Percentiles rank a stretch among this genome's conserved stretches.
phyloP scores from a whole-genome alignment of 208 protist genomes.

The Wallacemonas sp. region DNA sequence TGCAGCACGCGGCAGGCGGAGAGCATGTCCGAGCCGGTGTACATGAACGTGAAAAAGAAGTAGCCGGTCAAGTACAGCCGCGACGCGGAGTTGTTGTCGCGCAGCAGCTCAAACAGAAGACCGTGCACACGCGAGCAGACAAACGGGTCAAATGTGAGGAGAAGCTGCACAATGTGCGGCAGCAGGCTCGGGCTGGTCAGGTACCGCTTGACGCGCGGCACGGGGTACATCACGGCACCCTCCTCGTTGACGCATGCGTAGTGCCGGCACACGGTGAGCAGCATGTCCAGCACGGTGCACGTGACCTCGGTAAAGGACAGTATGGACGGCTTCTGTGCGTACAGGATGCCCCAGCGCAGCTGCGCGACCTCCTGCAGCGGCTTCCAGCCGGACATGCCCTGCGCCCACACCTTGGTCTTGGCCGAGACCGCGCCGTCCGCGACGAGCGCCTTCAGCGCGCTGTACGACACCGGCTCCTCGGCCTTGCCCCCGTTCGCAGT shows the following conservation, averaged over 20 bases:
- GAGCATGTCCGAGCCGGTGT: slow-evolving; percentile 93
- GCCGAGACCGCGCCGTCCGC: slow-evolving; percentile 43
- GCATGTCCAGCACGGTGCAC: slow-evolving; percentile 87
- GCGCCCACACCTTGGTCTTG: slow-evolving; percentile 93
- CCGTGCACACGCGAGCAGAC: slow-evolving; percentile 81
- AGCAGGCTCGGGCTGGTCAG: slow-evolving; percentile 81
- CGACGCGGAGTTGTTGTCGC: slow-evolving; percentile 84
- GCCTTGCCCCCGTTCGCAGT: slow-evolving; percentile 29
- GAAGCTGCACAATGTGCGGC: slow-evolving; percentile 93
- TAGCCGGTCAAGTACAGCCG: slow-evolving; percentile 92
- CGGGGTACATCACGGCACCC: slow-evolving; percentile 90
- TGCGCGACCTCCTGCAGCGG: slow-evolving; percentile 86
- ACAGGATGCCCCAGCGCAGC: slow-evolving; percentile 90
- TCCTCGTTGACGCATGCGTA: slow-evolving; percentile 87
- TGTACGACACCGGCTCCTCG: slow-evolving; percentile 67
- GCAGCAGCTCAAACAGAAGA: slow-evolving; percentile 87
- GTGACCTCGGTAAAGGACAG: slow-evolving; percentile 91
- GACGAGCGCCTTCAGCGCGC: slow-evolving; percentile 64
- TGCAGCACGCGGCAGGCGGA: slow-evolving; percentile 86
- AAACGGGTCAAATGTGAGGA: slow-evolving; percentile 92
- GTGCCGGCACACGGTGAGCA: slow-evolving; percentile 85
- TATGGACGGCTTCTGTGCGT: slow-evolving; percentile 53
- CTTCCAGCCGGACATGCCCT: slow-evolving; percentile 94
- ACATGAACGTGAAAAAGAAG: slow-evolving; percentile 96
- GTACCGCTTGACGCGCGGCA: slow-evolving; percentile 91